Conservation (phyloP, 257 asterid species). For the Petrea volubilis region DNA sequence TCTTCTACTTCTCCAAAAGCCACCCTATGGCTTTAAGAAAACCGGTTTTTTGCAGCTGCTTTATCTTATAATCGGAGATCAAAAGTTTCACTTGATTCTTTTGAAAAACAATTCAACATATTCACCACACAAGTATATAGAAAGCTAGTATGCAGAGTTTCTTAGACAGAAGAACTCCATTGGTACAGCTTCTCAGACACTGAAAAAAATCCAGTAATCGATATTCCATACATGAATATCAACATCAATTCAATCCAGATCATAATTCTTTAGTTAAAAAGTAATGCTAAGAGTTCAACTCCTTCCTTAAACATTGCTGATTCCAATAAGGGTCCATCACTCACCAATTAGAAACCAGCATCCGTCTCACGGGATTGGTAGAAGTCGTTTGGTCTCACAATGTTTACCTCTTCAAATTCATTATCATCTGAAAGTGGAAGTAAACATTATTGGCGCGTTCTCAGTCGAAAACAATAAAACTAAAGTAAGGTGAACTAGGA, state of each 20-base stretch:
- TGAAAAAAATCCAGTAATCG: conserved; percentile 14
- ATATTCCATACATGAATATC: conserved; percentile 17
- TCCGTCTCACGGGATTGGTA: conserved; percentile 55
- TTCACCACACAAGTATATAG: neutral
- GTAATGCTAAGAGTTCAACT: neutral
- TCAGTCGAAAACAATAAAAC: too few species aligned
- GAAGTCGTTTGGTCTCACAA: conserved; percentile 51
- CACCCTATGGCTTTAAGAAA: neutral
- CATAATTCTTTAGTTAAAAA: neutral
- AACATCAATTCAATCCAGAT: conserved; percentile 19
- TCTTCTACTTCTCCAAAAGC: too few species aligned
- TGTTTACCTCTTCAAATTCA: conserved; percentile 72
- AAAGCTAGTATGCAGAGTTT: neutral
- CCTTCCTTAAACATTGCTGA: conserved; percentile 17
- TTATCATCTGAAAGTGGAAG: conserved; percentile 51
- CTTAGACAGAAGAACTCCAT: neutral
- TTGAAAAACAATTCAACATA: neutral
- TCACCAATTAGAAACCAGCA: conserved; percentile 48
- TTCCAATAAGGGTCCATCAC: neutral
- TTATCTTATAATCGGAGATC: neutral
- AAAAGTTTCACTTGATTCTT: neutral
- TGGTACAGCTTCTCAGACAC: conserved; percentile 9
- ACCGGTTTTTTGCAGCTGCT: neutral
- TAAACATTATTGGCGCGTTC: neutral
- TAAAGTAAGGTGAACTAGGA: neutral